Base-by-base conservation (phyloP, 768 basidiomycete species). In the Lyophyllum semitale region DNA sequence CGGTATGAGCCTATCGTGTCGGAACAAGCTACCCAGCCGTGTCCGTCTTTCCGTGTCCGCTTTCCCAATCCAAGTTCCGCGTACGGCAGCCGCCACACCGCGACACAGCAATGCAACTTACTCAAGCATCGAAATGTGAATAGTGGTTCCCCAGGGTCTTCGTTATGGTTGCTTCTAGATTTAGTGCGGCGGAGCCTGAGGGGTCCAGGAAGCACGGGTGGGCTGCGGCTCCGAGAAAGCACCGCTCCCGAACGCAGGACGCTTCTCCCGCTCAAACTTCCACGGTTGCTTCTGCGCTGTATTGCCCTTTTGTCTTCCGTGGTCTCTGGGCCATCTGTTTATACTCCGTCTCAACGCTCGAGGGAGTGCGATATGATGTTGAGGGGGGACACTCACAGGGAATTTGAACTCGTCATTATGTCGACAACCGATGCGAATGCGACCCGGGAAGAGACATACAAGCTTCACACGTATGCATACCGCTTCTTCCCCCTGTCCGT, bases 231-330 rank as follows among this genome's bases (percentile, higher is more conserved):
- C 53, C 53, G 53, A 54, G 38, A n/a, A 47, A 15, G 26, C 20
- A 20, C 52, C 52, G 52, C 52, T 53, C 46, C 52, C 52, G 52
- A 45, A 53, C n/a, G 26, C n/a, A 48, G 48, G 26, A n/a, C 26
- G 7, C 27, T 17, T 20, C 20, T 32, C 32, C 29, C 18, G 42
- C 26, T 43, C 26, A 18, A n/a, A 20, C 4, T 42, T 26, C 15
- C n/a, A n/a, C n/a, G n/a, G n/a, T 38, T 38, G 37, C 37, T 8
- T 18, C 37, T 18, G n/a, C 15, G 17, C 37, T 38, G 5, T 35
- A 35, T 15, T 35, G 33, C 12, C 33, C 12, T 35, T 9, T 2
- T 38, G 37, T 38, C 37, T n/a, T n/a, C n/a, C n/a, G n/a, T n/a
- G n/a, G n/a, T n/a, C n/a, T n/a, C n/a, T n/a, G n/a, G n/a, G n/a